Evolutionary conservation across 2,329 filamentous ascomycete genomes (phyloP).

Genomic region (Colletotrichum theobromicola): DNA sequence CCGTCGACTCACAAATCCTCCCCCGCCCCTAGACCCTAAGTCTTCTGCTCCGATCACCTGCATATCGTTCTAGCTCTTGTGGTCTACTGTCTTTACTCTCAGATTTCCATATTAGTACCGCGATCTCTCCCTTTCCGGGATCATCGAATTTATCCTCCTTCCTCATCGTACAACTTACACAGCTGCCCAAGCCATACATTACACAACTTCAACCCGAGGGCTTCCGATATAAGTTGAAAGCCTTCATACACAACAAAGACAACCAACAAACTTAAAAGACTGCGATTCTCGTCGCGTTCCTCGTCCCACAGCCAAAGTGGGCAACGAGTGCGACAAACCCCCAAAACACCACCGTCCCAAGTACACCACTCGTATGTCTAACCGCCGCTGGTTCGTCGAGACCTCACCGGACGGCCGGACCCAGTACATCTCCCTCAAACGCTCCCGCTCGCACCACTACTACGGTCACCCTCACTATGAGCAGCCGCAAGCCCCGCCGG

Average conservation of each 20-base stretch:
- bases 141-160: neutral
- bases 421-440: conserved; percentile 44
- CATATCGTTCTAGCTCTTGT: neutral
- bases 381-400: conserved; percentile 40
- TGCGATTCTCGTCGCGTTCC: neutral
- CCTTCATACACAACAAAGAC: neutral
- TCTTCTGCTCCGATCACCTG: conserved; percentile 26
- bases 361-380: conserved; percentile 33
- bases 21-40: conserved; percentile 3
- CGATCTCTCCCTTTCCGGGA: neutral
- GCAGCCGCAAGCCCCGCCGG: neutral
- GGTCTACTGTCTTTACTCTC: neutral
- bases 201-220: neutral
- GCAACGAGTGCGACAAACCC: conserved; percentile 14
- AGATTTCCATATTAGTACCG: conserved; percentile 15
- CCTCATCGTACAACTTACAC: neutral
- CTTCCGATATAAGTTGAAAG: neutral
- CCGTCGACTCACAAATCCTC: conserved; percentile 4
- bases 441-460: conserved; percentile 39
- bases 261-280: neutral
- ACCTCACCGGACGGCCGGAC: conserved; percentile 35
- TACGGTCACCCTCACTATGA: conserved; percentile 34
- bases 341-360: neutral
- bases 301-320: conserved; percentile 16
- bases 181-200: neutral